Conservation (phyloP, 2,329 filamentous ascomycete genomes). For the Aspergillus hortae region DNA sequence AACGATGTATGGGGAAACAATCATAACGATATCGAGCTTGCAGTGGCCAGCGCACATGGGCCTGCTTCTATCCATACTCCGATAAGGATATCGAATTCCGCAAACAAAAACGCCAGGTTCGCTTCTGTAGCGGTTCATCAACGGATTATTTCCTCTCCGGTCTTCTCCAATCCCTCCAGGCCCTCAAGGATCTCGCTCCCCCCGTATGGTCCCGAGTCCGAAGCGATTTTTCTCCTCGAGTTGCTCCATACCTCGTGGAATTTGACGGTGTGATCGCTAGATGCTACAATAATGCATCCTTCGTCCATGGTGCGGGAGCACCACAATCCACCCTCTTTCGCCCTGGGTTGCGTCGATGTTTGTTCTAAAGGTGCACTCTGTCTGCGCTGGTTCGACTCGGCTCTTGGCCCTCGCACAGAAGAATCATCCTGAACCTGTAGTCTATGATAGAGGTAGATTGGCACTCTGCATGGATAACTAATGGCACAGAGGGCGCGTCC, state of each 20-base stretch:
- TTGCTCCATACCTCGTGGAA: slow-evolving; percentile 94
- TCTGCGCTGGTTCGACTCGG: slow-evolving; percentile 1
- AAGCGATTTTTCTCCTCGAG: slow-evolving; percentile 51
- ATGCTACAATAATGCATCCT: slow-evolving; percentile 85
- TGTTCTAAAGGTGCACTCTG: slow-evolving; percentile 10
- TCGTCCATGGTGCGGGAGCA: slow-evolving; percentile 60
- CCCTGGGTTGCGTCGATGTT: slow-evolving; percentile 26
- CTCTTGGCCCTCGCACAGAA: slow-evolving; percentile 9
- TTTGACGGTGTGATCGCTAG: slow-evolving; percentile 87
- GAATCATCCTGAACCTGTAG: slow-evolving; percentile 11
- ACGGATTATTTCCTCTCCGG: slow-evolving; percentile 60
- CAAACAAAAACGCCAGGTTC: background rate
- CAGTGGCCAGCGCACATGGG: no score
- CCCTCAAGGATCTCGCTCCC: slow-evolving; percentile 83
- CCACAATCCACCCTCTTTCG: slow-evolving; percentile 53
- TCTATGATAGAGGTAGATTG: slow-evolving; percentile 21
- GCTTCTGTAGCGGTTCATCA: slow-evolving; percentile 29
- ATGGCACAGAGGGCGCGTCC: slow-evolving; percentile 76
- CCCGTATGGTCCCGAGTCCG: slow-evolving; percentile 62
- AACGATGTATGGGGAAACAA: background rate
- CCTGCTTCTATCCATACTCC: background rate
- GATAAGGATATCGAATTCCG: background rate
- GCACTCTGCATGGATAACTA: slow-evolving; percentile 67
- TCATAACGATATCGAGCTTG: background rate
- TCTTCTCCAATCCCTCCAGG: slow-evolving; percentile 68